Conservation (phyloP, 2,329 filamentous ascomycete genomes). For the Xylaria sp. region DNA sequence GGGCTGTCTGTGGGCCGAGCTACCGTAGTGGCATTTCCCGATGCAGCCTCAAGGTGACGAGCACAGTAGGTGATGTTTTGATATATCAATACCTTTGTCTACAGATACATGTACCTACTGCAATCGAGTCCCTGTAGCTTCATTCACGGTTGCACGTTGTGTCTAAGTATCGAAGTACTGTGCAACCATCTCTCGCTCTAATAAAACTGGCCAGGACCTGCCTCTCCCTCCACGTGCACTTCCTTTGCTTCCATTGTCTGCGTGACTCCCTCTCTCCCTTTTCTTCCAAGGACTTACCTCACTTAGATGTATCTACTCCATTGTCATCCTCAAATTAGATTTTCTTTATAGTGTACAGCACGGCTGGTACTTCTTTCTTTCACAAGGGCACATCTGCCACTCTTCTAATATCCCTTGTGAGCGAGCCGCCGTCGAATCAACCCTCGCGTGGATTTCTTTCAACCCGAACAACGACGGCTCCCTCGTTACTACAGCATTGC, state of each 20-base stretch:
- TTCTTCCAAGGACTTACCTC: background rate
- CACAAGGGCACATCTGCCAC: conserved; percentile 1
- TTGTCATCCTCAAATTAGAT: conserved; percentile 5
- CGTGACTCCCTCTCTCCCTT: conserved; percentile 1
- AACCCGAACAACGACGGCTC: background rate
- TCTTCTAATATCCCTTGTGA: background rate
- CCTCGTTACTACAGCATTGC: background rate
- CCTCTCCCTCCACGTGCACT: conserved; percentile 15
- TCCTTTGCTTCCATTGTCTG: conserved; percentile 22
- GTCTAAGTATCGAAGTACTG: conserved; percentile 13
- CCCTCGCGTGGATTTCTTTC: background rate
- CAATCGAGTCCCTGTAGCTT: background rate
- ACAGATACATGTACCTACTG: too few relatives aligned
- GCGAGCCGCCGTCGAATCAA: background rate
- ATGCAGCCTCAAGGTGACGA: background rate
- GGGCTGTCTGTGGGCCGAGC: conserved; percentile 11
- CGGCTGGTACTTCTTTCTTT: conserved; percentile 9
- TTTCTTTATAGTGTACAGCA: conserved; percentile 21
- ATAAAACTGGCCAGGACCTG: conserved; percentile 27
- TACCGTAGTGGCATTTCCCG: conserved; percentile 3
- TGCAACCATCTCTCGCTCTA: conserved; percentile 2
- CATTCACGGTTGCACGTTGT: background rate
- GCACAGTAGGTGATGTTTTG: background rate
- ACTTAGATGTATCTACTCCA: conserved; percentile 11
- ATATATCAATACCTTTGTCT: background rate